These are phyloP conservation scores for Boletus smithii DNA, from an alignment of 1,284 basidiomycete species.

Conservation along the genomic window DNA sequence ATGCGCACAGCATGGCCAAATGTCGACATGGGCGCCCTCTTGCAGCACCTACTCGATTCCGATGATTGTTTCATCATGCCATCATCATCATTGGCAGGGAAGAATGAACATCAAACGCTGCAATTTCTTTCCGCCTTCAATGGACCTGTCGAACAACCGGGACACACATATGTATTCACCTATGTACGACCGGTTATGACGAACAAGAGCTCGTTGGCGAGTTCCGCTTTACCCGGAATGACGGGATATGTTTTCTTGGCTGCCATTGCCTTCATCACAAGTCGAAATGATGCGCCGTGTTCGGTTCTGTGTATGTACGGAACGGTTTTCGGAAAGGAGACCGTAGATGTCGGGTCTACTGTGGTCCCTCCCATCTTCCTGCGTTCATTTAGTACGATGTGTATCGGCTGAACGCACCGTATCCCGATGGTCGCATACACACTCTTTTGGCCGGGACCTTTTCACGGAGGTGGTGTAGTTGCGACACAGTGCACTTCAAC, in stretches of 20 bases:
- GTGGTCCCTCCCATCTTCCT: neutral
- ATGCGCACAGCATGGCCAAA: constrained; percentile 23
- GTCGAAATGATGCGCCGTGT: constrained; percentile 1
- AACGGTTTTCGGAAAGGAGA: constrained; percentile 7
- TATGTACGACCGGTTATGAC: too few species aligned
- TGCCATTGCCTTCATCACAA: constrained; percentile 2
- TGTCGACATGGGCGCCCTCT: constrained; percentile 7
- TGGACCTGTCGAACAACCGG: constrained; percentile 2
- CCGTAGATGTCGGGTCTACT: constrained; percentile 1
- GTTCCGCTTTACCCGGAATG: constrained; percentile 11
- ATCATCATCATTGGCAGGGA: neutral
- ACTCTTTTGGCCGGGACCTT: neutral
- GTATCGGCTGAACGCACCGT: neutral
- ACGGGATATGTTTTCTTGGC: constrained; percentile 5
- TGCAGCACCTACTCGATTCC: neutral
- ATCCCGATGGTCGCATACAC: neutral
- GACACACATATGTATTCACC: neutral
- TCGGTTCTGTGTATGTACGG: neutral
- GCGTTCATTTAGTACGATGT: neutral
- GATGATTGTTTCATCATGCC: constrained; percentile 5
- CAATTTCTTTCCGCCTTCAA: neutral
- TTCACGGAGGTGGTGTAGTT: neutral
- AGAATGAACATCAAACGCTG: constrained; percentile 7
- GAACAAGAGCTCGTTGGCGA: neutral
- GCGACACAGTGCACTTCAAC: neutral